phyloP scores from a whole-genome alignment of 139 green algal species.

The Micractinium sp. region DNA sequence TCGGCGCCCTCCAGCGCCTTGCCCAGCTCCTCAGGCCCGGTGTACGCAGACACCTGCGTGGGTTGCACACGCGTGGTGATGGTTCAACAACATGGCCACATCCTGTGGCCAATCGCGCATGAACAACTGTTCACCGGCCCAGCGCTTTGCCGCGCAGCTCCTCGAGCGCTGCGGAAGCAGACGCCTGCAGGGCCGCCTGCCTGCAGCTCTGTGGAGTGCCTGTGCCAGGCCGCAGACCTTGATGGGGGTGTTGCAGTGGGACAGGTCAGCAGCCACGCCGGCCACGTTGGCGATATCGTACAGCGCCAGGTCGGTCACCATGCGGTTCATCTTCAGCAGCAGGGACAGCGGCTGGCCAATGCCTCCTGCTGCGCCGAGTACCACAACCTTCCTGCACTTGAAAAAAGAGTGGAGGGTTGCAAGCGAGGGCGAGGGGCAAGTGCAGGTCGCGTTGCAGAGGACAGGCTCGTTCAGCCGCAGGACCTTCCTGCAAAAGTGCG shows the following conservation, averaged over 20 bases:
- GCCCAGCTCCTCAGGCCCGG: slow-evolving; percentile 82
- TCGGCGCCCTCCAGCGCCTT: slow-evolving; percentile 83
- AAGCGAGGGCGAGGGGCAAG: too few species aligned
- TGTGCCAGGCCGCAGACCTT: slow-evolving; percentile 47
- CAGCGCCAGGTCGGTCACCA: slow-evolving; percentile 77
- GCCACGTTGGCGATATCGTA: slow-evolving; percentile 93
- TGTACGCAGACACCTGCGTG: slow-evolving; percentile 71
- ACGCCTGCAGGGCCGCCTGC: background rate
- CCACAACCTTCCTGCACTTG: slow-evolving; percentile 85
- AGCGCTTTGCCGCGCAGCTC: too few species aligned
- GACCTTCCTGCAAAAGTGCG: background rate
- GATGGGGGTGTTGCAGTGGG: slow-evolving; percentile 90
- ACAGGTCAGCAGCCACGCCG: slow-evolving; percentile 93
- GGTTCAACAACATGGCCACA: too few species aligned
- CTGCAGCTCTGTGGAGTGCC: background rate
- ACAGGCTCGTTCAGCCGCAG: background rate
- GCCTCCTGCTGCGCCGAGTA: slow-evolving; percentile 94
- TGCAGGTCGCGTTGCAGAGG: too few species aligned
- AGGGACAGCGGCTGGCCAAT: slow-evolving; percentile 97
- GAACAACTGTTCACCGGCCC: too few species aligned
- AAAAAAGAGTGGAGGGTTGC: too few species aligned
- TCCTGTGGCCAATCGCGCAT: too few species aligned
- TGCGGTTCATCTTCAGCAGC: slow-evolving; percentile 88
- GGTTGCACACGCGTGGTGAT: too few species aligned
- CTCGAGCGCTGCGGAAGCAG: too few species aligned